These are phyloP conservation scores for Irpex sp. DNA, from an alignment of 1,284 basidiomycete genomes.

Conservation along the genomic window DNA sequence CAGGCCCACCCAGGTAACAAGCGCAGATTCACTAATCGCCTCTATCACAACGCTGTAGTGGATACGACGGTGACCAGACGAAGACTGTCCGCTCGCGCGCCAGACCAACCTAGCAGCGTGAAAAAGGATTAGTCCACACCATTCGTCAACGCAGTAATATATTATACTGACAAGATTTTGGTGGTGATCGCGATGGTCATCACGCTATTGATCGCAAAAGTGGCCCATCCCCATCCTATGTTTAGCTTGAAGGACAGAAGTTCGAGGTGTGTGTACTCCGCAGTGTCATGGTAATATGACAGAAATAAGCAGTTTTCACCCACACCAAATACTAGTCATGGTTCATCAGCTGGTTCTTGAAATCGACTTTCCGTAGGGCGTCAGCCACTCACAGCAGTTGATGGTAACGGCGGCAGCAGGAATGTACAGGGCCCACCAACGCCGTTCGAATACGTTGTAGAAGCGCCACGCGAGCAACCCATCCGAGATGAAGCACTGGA, in stretches of 20 bases:
- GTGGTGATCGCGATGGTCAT: conserved; percentile 19
- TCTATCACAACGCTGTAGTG: conserved; percentile 10
- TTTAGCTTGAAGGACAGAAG: conserved; percentile 14
- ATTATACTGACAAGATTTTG: conserved; percentile 15
- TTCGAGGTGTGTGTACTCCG: background rate
- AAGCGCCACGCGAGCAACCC: conserved; percentile 24
- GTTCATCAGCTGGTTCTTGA: background rate
- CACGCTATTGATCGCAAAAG: conserved; percentile 21
- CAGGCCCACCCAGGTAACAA: conserved; percentile 23
- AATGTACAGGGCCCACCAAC: conserved; percentile 20
- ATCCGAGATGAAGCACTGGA: conserved; percentile 19
- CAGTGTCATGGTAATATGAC: conserved; percentile 11
- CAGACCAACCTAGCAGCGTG: background rate
- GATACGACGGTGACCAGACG: background rate
- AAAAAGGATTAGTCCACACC: background rate
- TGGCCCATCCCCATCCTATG: conserved; percentile 23
- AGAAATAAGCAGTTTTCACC: conserved; percentile 19
- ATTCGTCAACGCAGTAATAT: background rate
- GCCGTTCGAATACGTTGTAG: conserved; percentile 17
- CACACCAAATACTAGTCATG: conserved; percentile 18
- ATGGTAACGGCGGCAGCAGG: conserved; percentile 14
- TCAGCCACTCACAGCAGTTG: conserved; percentile 14
- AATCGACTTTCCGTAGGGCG: background rate
- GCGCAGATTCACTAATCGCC: conserved; percentile 20
- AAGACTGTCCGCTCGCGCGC: background rate